A percentile compares a stretch with the other conserved stretches of the same genome.
Evolutionary conservation across 2,329 filamentous ascomycete species (phyloP).

Genomic region (Erysiphe pulchra): DNA sequence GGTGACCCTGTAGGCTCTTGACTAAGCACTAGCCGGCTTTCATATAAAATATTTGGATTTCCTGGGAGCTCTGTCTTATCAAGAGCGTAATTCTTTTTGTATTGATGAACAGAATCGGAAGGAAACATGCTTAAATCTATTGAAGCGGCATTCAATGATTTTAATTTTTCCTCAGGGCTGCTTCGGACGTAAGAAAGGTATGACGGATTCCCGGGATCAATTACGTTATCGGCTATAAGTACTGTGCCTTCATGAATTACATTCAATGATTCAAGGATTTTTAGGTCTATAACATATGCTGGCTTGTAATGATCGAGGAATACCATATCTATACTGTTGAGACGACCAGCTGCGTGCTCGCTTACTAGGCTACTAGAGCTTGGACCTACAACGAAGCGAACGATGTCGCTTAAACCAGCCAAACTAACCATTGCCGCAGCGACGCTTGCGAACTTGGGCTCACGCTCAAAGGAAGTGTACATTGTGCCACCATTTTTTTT

Average conservation of each 20-base stretch:
- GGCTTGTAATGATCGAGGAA: no score
- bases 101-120: no score
- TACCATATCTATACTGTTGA: no score
- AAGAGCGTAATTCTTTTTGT: no score
- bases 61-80: slow-evolving; percentile 14
- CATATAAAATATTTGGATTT: slow-evolving; percentile 39
- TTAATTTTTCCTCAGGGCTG: slow-evolving; percentile 30
- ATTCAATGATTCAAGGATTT: slow-evolving; percentile 42
- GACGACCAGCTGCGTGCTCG: no score
- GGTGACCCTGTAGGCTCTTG: slow-evolving; percentile 42
- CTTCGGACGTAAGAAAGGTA: slow-evolving; percentile 47
- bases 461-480: slow-evolving; percentile 50
- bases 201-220: slow-evolving; percentile 43
- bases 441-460: slow-evolving; percentile 47
- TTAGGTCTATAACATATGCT: no score
- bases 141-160: slow-evolving; percentile 2
- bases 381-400: no score
- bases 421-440: slow-evolving; percentile 24
- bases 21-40: slow-evolving; percentile 35
- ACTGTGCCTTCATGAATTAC: slow-evolving; percentile 36
- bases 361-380: no score
- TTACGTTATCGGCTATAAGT: slow-evolving; percentile 43
- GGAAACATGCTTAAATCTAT: no score
- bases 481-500: slow-evolving; percentile 33
- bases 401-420: no score